Base-by-base conservation (phyloP, 2,329 filamentous ascomycete species). In the Bisporella sp. region DNA sequence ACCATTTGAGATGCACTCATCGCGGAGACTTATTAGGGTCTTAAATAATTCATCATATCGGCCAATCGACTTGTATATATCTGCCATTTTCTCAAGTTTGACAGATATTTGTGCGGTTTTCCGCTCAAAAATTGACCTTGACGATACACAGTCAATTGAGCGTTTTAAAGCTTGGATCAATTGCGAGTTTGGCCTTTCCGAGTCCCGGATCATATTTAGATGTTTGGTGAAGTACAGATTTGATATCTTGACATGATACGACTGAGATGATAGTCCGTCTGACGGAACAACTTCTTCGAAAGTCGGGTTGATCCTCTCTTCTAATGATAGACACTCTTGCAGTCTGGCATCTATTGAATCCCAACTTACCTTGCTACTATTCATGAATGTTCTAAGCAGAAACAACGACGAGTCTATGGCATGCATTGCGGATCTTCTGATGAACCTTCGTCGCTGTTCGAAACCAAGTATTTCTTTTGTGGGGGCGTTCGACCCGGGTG, bases 151-250 rank as follows among this genome's bases (percentile, higher is more conserved):
- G 42, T 86, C 80, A 45, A 87, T 76, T 1, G 84, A 85, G 49
- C 79, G 76, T 50, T 77, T 77, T 45, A 89, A 71, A 9, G 82
- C 74, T 46, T 77, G 74, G 1, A 76, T 70, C 13, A 69, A 65
- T 5, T 62, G 56, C 45, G 74, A 71, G n/a, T 70, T 69, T 1
- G 65, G 55, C 31, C 71, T 71, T 4, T 68, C 67, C 0, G 67
- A 57, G 29, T 69, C 66, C 46, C 77, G 78, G 11, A 73, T 68
- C 53, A 79, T 63, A 42, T 73, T 70, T 13, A 77, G 68, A 60
- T 81, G 81, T 45, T 79, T 73, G n/a, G 80, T 72, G 63, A 84
- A 89, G 62, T 88, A 88, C 3, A 87, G 73, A 58, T 85, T 84
- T 0, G 85, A 89, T 30, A 89, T 77, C 59, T 83, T 87, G 54